Evolutionary conservation across 1,284 basidiomycete species (phyloP), one percentile per base, ranked within the genome.

Genomic region (Omphalotus olearius): DNA sequence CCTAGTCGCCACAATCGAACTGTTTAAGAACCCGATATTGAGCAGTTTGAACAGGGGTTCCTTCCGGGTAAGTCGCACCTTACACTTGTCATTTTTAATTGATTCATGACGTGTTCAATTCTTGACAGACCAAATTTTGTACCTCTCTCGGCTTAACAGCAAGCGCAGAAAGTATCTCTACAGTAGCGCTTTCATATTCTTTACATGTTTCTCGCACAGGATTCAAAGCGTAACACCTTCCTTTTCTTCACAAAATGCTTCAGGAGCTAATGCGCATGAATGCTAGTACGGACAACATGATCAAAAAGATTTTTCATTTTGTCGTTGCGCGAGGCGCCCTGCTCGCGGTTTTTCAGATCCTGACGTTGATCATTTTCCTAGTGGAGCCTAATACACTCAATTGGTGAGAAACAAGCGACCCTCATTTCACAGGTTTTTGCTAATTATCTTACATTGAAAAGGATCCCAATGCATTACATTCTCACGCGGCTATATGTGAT

Each of bases 311-410:
- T 2, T 30, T 50, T 16, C 13, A 50, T 13, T 50, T 28, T 23
- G 33, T 37, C 18, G 39, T 50, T 3, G 37, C 38, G 9, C 48
- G 48, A 33, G 48, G 48, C 3, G n/a, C 42, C 6, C 39, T 50
- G 14, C 17, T 50, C 2, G 37, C 48, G 2, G 25, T 42, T 14
- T 20, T 18, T 18, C 48, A 50, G 33, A 30, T 42, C 7, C 11
- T 20, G 14, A 42, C 37, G 20, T 16, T 50, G 13, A 33, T 50
- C 35, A 10, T 42, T 13, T 41, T 30, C 14, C 7, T 30, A 1
- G 26, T 18, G 6, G 10, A 42, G 20, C 9, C 4, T 2, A 11
- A 43, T 25, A 43, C 14, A 3, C 41, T 43, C 14, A n/a, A 25
- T 25, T 43, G 41, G 41, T 43, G 14, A 18, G 41, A 18, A 23